Evolutionary conservation across 2,329 filamentous ascomycete genomes (phyloP).

Genomic region (Colletotrichum liaoningense): DNA sequence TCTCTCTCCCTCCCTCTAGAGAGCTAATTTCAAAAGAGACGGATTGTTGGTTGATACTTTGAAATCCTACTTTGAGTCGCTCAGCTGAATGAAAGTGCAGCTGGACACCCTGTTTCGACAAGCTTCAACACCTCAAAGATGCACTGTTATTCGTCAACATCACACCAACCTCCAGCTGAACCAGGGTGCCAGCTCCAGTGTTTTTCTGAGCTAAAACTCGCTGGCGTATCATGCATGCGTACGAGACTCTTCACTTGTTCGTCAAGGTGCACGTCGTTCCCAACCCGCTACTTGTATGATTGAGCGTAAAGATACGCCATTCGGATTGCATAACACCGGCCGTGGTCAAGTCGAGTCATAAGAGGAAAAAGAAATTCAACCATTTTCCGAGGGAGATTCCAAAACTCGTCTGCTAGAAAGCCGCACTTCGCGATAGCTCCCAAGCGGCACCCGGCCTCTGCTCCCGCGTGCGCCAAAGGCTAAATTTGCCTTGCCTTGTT

Average conservation of each 20-base stretch:
- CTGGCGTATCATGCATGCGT: not conserved
- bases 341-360: not conserved
- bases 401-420: not conserved
- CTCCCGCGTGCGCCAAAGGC: not conserved
- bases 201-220: not conserved
- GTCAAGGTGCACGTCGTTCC: not conserved
- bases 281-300: not conserved
- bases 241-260: not conserved
- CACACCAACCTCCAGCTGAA: not conserved
- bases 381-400: not conserved
- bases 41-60: not conserved
- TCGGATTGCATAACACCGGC: not conserved
- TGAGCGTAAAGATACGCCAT: not conserved
- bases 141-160: slow-evolving; percentile 18
- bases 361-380: not conserved
- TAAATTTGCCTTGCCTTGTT: not conserved
- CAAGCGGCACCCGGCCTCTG: not conserved
- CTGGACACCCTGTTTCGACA: not conserved
- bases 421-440: not conserved
- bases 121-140: not conserved
- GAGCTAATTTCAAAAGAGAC: not conserved
- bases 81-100: not conserved
- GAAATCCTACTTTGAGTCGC: no score
- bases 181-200: not conserved
- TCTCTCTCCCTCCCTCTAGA: not conserved